Percentiles rank a stretch among this genome's conserved stretches.
Conservation (phyloP, 2,329 filamentous ascomycete genomes). For the Diplodia intermedia region DNA sequence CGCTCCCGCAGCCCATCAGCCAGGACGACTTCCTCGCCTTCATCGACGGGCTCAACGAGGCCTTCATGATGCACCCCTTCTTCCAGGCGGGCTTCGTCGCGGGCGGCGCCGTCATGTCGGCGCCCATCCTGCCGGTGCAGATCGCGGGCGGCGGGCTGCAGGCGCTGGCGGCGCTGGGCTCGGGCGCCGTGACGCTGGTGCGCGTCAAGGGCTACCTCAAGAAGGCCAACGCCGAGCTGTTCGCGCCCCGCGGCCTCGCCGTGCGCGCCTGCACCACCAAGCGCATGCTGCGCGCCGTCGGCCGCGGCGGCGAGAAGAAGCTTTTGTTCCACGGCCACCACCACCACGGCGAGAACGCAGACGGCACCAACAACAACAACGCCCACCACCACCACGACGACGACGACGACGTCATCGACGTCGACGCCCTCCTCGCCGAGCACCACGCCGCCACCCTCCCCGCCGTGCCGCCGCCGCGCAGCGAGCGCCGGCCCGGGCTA, state of each 20-base stretch:
- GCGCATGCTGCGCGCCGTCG: conserved; percentile 25
- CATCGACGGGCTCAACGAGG: conserved; percentile 41
- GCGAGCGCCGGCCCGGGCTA: not conserved
- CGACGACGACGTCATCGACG: not conserved
- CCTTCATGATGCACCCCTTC: conserved; percentile 40
- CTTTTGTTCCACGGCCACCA: not conserved
- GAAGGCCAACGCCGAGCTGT: conserved; percentile 9
- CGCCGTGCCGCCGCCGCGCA: not conserved
- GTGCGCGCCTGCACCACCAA: conserved; percentile 20
- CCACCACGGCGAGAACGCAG: no score
- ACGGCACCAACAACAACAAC: no score
- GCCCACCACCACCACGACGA: no score
- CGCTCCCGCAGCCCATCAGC: conserved; percentile 30
- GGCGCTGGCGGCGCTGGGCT: conserved; percentile 17
- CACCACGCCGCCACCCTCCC: not conserved
- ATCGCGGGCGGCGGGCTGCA: conserved; percentile 22
- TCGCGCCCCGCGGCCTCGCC: conserved; percentile 24
- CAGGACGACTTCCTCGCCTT: conserved; percentile 40
- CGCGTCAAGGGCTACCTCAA: conserved; percentile 12
- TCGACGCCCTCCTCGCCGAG: conserved; percentile 1
- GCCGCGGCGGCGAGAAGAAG: conserved; percentile 4
- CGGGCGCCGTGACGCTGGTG: conserved; percentile 16
- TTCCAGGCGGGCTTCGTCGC: conserved; percentile 38
- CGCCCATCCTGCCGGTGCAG: conserved; percentile 37
- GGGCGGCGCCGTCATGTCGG: conserved; percentile 36